Conservation (phyloP, 78 protist species). For the Dictyostelium firmibasis region DNA sequence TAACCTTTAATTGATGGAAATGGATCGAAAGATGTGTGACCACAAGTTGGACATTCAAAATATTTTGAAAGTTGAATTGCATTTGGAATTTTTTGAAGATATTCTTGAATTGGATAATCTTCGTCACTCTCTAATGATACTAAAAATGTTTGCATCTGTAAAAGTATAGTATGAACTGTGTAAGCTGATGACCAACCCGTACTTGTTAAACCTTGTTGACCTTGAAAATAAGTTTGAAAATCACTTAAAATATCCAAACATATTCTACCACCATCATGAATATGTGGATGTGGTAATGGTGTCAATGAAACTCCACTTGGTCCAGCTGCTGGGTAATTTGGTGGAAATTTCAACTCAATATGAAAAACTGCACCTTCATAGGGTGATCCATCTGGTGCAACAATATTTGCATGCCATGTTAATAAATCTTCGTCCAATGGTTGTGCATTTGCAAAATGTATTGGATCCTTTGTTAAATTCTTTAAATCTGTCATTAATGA, state of each 20-base stretch:
- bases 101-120: constrained; percentile 32
- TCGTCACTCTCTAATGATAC: constrained; percentile 60
- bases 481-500: constrained; percentile 59
- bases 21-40: constrained; percentile 2
- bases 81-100: constrained; percentile 63
- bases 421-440: constrained; percentile 69
- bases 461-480: constrained; percentile 45
- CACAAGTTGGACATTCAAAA: constrained; percentile 63
- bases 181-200: constrained; percentile 83
- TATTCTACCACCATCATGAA: constrained; percentile 75
- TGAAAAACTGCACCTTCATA: constrained; percentile 83
- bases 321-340: constrained; percentile 62
- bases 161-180: constrained; percentile 70
- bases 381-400: constrained; percentile 63
- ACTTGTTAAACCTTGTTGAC: constrained; percentile 29
- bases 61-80: constrained; percentile 36
- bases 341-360: constrained; percentile 76
- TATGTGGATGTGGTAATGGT: constrained; percentile 80
- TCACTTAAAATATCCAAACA: constrained; percentile 75
- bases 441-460: constrained; percentile 47
- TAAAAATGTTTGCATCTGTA: constrained; percentile 79
- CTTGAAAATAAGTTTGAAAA: constrained; percentile 72
- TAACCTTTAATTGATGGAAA: constrained; percentile 39
- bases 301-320: constrained; percentile 63
- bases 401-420: constrained; percentile 79